Evolutionary conservation across 495 filamentous ascomycete genomes (phyloP), one percentile per base, ranked within the genome.

Genomic region (Durotheca rogersii): DNA sequence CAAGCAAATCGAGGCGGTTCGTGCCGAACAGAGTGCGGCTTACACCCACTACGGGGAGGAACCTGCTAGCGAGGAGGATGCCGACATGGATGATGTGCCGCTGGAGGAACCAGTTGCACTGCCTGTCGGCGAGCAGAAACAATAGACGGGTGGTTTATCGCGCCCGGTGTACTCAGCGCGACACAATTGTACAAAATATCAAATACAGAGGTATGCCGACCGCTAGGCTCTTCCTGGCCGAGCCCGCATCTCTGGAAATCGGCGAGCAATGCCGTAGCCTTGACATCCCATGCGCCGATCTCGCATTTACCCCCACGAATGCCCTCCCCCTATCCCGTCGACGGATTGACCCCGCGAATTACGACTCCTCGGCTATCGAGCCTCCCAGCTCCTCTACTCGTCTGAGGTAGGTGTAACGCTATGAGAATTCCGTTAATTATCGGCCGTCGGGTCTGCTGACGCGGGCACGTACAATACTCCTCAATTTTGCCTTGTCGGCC

Each of bases 401-500:
- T 20, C 27, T 19, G n/a, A 59, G 17, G 19, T 59, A 59, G 21
- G 56, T 53, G 11, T 53, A 41, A 17, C 56, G 40, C 56, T 59
- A 41, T 27, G n/a, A 6, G 2, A 31, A 44, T 35, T 27, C 21
- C 16, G 36, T 59, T 21, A 53, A 45, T 45, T 36, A n/a, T n/a
- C n/a, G n/a, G n/a, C n/a, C n/a, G n/a, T n/a, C n/a, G n/a, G n/a
- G n/a, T n/a, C n/a, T n/a, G n/a, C n/a, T n/a, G n/a, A 4, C 14
- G 14, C 14, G 2, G 7, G 14, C 29, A 84, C 90, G 78, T 75
- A 95, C 90, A 70, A 98, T 95, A 34, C 85, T 81, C 63, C 90
- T 87, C 35, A 98, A 72, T 68, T 96, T 96, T 44, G 78, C 73
- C 64, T 80, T 84, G 65, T 97, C 89, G n/a, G 91, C 87, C 20